Evolutionary conservation across 1,139 yeast genomes (phyloP), one percentile per base, ranked within the genome.

Genomic region (Suhomyces terraborum): DNA sequence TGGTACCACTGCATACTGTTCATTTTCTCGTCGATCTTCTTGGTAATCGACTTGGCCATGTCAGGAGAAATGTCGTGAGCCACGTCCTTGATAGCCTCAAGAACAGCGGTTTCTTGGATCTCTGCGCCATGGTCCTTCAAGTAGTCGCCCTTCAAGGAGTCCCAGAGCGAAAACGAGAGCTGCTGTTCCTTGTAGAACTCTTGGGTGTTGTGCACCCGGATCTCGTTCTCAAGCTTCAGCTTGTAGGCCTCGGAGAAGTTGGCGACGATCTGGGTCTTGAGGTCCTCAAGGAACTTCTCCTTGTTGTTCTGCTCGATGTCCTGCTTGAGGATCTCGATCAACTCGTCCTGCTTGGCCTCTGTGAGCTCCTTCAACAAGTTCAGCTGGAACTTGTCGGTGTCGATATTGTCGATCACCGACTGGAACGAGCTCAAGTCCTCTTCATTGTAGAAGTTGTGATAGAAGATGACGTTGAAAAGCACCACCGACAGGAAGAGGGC

Each of bases 1-100:
- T 41, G 7, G 69, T 66, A 36, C 56, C 57, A 48, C 49, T 48
- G n/a, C 41, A 40, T 20, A 43, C 54, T 38, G 33, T 61, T 48
- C 26, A 54, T 40, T 10, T 48, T 43, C 5, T 49, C 33, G 27
- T 48, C 43, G 16, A 54, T 34, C 30, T 51, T 45, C 22, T 48
- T 43, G n/a, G 45, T 41, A 6, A 55, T 53, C 30, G 50, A 46
- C 32, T 48, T 41, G 18, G 43, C 34, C 35, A 52, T 42, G 10
- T 23, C 45, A 7, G 29, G 27, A 8, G 51, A 46, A 5, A 43
- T 30, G 40, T 45, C 36, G 25, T 47, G 25, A 18, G 48, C 32
- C 20, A 61, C 24, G 3, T 41, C 42, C 19, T 51, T 45, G 17
- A 63, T 36, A 8, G 56, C 40, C 21, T 58, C 58, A 28, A 57